A percentile compares a stretch with the other conserved stretches of the same genome.
These are phyloP conservation scores for Fusarium metavorans DNA, from an alignment of 2,329 filamentous ascomycete genomes.

Conservation along the genomic window DNA sequence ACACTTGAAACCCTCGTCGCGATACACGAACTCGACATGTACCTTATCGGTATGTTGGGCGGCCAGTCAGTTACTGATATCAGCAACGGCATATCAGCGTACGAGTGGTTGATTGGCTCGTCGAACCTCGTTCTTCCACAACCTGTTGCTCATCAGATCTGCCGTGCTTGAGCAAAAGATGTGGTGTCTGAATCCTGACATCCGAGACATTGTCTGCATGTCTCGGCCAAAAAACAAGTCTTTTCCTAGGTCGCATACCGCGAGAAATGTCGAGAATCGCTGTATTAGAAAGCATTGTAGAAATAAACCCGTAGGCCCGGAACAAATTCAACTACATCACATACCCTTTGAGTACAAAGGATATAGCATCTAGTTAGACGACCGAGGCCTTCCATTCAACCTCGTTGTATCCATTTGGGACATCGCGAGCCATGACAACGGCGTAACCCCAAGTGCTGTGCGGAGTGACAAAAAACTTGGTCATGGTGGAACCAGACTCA, in stretches of 20 bases:
- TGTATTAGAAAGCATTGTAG: not conserved
- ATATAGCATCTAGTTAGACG: not conserved
- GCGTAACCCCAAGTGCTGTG: not conserved
- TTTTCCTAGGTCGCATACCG: not conserved
- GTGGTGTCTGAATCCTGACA: not conserved
- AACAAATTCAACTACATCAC: not conserved
- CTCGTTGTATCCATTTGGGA: not conserved
- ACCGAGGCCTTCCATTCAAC: not conserved
- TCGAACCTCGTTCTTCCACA: not conserved
- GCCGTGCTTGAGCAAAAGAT: not conserved
- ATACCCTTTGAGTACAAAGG: not conserved
- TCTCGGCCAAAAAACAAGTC: not conserved
- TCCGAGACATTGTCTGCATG: not conserved
- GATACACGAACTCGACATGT: not conserved
- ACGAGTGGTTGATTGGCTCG: not conserved
- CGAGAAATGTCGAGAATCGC: not conserved
- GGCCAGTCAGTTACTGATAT: not conserved
- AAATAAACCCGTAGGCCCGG: not conserved
- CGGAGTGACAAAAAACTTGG: not conserved
- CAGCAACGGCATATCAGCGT: too few species aligned
- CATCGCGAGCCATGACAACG: not conserved
- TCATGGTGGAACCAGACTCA: not conserved
- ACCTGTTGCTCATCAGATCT: not conserved
- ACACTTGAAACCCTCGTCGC: not conserved
- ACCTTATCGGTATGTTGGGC: not conserved